Evolutionary conservation across 202 grass and related monocot genomes (phyloP).

Genomic region (Zoysia matrella): DNA sequence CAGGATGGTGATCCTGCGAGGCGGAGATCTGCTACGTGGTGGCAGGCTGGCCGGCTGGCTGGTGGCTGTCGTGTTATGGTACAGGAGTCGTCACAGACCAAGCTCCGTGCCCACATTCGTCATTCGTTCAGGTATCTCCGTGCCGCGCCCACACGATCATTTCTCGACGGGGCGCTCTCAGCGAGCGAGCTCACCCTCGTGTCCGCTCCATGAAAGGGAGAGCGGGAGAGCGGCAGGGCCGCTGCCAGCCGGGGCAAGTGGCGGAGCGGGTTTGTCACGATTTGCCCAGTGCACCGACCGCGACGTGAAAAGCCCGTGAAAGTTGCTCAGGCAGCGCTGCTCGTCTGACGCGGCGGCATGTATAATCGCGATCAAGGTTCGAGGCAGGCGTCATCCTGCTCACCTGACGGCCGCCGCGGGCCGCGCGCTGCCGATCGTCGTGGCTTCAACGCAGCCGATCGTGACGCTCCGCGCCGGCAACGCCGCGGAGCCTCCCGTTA

Average conservation of each 20-base stretch:
- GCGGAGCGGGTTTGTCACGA: conserved; percentile 35
- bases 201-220: background rate
- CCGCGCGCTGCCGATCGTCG: background rate
- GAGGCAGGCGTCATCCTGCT: background rate
- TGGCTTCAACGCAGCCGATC: background rate
- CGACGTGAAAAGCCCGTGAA: background rate
- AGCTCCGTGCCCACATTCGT: background rate
- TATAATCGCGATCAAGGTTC: background rate
- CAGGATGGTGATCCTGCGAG: background rate
- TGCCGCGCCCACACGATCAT: background rate
- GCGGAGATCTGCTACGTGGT: background rate
- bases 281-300: conserved; percentile 36
- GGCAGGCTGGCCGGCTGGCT: background rate
- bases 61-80: no score
- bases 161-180: background rate
- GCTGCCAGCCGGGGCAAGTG: background rate
- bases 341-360: no score
- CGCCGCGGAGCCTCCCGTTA: background rate
- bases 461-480: background rate
- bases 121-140: background rate
- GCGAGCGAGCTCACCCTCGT: background rate
- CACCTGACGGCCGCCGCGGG: no score
- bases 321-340: no score
- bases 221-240: background rate
- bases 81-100: background rate